These are phyloP conservation scores for Sporisorium iseilematis-ciliati DNA, from an alignment of 1,284 basidiomycete species.

Conservation along the genomic window DNA sequence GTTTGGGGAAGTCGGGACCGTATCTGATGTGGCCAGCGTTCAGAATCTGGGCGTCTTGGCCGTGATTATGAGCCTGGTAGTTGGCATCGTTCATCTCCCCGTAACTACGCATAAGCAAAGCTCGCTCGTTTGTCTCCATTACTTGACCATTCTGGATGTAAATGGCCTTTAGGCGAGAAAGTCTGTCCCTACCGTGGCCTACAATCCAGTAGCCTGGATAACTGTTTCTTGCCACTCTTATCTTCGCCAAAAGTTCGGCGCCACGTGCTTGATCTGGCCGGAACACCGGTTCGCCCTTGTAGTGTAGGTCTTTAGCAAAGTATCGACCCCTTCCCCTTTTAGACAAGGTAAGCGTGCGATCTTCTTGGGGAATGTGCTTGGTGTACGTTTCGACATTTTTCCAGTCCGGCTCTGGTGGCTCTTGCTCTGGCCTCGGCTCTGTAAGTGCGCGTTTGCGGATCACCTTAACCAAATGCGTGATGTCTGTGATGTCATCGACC, in stretches of 20 bases:
- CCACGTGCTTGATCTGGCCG: neutral
- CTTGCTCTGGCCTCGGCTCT: no score
- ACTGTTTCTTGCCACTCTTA: conserved; percentile 1
- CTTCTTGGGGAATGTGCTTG: neutral
- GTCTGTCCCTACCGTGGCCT: neutral
- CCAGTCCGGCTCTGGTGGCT: neutral
- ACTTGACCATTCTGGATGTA: neutral
- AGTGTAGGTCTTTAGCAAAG: conserved; percentile 1
- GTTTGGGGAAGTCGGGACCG: conserved; percentile 8
- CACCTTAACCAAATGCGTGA: neutral
- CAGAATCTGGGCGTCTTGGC: neutral
- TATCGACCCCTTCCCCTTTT: neutral
- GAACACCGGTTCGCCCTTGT: conserved; percentile 13
- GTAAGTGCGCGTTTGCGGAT: neutral
- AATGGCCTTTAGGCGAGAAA: no score
- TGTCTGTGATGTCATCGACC: neutral
- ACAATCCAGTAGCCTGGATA: conserved; percentile 11
- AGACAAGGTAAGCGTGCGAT: neutral
- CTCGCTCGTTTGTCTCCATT: neutral
- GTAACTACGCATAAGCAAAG: neutral
- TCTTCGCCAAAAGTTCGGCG: neutral
- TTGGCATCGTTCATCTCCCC: neutral
- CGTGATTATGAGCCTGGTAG: no score
- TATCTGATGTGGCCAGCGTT: neutral
- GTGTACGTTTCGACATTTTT: neutral